Percentiles rank a stretch among this genome's conserved stretches.
Evolutionary conservation across 768 basidiomycete species (phyloP).

Genomic region (Tylopilus rubrobrunneus): DNA sequence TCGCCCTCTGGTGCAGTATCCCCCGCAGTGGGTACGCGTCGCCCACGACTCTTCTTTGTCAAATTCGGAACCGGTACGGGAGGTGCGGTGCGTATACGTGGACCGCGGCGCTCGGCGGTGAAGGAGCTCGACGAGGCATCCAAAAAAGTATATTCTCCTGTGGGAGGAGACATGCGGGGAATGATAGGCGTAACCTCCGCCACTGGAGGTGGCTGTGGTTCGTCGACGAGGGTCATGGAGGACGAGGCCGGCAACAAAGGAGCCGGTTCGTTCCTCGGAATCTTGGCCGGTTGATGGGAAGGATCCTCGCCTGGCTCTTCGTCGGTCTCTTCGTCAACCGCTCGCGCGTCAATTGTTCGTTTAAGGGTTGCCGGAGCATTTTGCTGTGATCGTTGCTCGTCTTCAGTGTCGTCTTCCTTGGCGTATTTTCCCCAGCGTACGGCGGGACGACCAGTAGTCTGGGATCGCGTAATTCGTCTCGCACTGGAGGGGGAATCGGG

Average conservation of each 20-base stretch:
- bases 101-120: constrained; percentile 39
- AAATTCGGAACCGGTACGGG: constrained; percentile 74
- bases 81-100: constrained; percentile 51
- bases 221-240: constrained; percentile 29
- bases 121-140: constrained; percentile 35
- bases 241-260: constrained; percentile 26
- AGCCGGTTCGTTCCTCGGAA: constrained; percentile 26
- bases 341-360: constrained; percentile 33
- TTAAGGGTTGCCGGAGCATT: constrained; percentile 25
- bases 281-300: constrained; percentile 20
- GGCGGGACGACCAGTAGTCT: constrained; percentile 32
- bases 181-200: constrained; percentile 4
- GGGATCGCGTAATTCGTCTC: constrained; percentile 32
- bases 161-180: constrained; percentile 23
- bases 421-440: constrained; percentile 33
- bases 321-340: constrained; percentile 34
- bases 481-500: constrained; percentile 23
- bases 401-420: constrained; percentile 29
- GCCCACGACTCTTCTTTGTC: constrained; percentile 77
- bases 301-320: constrained; percentile 26
- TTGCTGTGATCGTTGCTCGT: constrained; percentile 12
- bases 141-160: constrained; percentile 34
- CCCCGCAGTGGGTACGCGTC: constrained; percentile 61
- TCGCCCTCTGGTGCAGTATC: constrained; percentile 26
- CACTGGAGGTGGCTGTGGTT: constrained; percentile 9